Evolutionary conservation across 371 early-diverging fungal species (phyloP).

Genomic region (Apophysomyces elegans): DNA sequence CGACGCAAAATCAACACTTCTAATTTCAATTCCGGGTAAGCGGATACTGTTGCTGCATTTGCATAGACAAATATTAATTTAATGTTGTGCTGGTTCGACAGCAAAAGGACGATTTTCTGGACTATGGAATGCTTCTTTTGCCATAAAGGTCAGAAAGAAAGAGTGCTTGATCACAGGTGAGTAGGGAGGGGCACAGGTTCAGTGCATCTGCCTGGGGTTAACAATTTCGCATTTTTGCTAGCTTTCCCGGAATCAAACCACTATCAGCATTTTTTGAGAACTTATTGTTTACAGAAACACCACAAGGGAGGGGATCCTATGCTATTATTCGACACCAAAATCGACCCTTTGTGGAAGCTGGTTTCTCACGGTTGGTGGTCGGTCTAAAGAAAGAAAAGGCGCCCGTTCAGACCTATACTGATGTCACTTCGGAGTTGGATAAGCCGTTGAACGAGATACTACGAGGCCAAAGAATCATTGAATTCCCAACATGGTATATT

Average conservation of each 20-base stretch:
- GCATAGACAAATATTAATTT: not conserved
- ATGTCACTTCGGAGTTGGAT: conserved; percentile 34
- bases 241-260: conserved; percentile 28
- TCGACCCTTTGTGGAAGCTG: conserved; percentile 33
- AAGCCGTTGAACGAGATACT: conserved; percentile 26
- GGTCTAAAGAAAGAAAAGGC: conserved; percentile 45
- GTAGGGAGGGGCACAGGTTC: not conserved
- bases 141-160: conserved; percentile 20
- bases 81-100: conserved; percentile 12
- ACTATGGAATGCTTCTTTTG: conserved; percentile 41
- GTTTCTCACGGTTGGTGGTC: conserved; percentile 34
- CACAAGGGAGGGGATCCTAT: conserved; percentile 36
- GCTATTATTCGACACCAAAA: conserved; percentile 39
- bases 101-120: conserved; percentile 42
- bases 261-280: conserved; percentile 40
- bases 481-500: conserved; percentile 46
- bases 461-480: conserved; percentile 39
- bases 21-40: conserved; percentile 42
- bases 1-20: conserved; percentile 38
- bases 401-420: conserved; percentile 29
- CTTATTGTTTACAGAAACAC: conserved; percentile 32
- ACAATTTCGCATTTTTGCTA: not conserved
- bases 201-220: no score
- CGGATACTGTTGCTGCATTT: no score
- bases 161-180: conserved; percentile 44